A percentile compares a stretch with the other conserved stretches of the same genome.
phyloP scores from a whole-genome alignment of 805 yeast genomes.

The Saccharomyces jurei region DNA sequence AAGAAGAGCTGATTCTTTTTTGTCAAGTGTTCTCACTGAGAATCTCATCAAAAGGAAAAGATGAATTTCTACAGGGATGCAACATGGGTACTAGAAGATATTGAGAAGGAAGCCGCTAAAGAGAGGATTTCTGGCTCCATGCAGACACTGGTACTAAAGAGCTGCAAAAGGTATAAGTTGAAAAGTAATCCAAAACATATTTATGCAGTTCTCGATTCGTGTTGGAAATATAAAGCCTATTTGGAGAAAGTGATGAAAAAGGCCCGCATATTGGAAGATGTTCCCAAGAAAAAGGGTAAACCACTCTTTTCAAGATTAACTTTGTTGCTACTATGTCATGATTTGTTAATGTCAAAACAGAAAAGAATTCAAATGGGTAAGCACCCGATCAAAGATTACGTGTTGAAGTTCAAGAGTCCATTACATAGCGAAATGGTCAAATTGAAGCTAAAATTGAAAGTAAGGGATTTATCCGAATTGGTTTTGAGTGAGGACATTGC shows the following conservation, averaged over 20 bases:
- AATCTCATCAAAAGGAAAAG: neutral
- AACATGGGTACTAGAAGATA: slow-evolving; percentile 31
- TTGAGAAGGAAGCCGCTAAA: slow-evolving; percentile 24
- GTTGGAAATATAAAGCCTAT: slow-evolving; percentile 62
- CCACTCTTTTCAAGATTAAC: slow-evolving; percentile 36
- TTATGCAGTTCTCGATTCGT: slow-evolving; percentile 73
- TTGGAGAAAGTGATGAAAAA: slow-evolving; percentile 56
- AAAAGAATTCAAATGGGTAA: slow-evolving; percentile 87
- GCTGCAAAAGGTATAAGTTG: slow-evolving; percentile 39
- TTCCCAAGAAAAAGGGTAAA: slow-evolving; percentile 39
- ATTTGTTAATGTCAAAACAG: slow-evolving; percentile 60
- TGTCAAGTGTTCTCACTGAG: too few relatives aligned
- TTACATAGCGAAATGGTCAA: slow-evolving; percentile 75
- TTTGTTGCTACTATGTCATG: slow-evolving; percentile 62
- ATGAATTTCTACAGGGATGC: slow-evolving; percentile 36
- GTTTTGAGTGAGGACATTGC: slow-evolving; percentile 41
- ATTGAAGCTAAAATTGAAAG: slow-evolving; percentile 65
- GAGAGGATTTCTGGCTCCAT: slow-evolving; percentile 43
- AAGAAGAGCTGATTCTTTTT: neutral
- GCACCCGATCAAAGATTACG: slow-evolving; percentile 73
- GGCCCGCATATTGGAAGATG: slow-evolving; percentile 50
- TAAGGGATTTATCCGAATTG: slow-evolving; percentile 44
- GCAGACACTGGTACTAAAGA: slow-evolving; percentile 44
- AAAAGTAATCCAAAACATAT: slow-evolving; percentile 74
- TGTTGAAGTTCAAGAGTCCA: slow-evolving; percentile 71